These are phyloP conservation scores for Skeletonema potamos DNA, from an alignment of 108 stramenopile genomes.

Conservation along the genomic window DNA sequence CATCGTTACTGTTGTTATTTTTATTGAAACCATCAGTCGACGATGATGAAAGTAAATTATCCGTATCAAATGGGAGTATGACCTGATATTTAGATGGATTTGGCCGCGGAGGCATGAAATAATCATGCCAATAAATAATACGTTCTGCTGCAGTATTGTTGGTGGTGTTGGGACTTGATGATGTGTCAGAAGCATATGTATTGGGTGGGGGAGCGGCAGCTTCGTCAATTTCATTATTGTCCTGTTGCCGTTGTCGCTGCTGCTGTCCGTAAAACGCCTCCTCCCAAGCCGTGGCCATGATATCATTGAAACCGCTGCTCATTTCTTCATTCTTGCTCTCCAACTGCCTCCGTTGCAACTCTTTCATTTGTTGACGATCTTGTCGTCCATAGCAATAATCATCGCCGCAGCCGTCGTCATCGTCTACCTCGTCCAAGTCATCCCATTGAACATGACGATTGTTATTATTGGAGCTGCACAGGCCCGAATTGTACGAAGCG, in stretches of 20 bases:
- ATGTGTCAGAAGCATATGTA: not conserved
- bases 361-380: not conserved
- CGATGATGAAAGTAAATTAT: conserved; percentile 16
- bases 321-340: conserved; percentile 32
- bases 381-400: conserved; percentile 21
- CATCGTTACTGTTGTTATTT: not conserved
- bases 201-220: not conserved
- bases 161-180: too few relatives aligned
- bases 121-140: conserved; percentile 63
- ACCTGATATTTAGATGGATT: conserved; percentile 42
- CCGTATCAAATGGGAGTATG: conserved; percentile 43
- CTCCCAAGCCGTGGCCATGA: conserved; percentile 27
- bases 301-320: conserved; percentile 18
- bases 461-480: conserved; percentile 20
- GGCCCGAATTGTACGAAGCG: conserved; percentile 2
- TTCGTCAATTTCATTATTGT: not conserved
- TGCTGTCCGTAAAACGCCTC: conserved; percentile 32
- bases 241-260: not conserved
- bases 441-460: conserved; percentile 65
- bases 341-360: conserved; percentile 36
- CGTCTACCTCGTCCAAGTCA: conserved; percentile 56
- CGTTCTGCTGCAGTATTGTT: not conserved
- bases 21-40: not conserved
- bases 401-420: conserved; percentile 57
- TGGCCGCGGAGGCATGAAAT: conserved; percentile 70